phyloP scores from a whole-genome alignment of 768 basidiomycete species.

The Lenzites betulinus region DNA sequence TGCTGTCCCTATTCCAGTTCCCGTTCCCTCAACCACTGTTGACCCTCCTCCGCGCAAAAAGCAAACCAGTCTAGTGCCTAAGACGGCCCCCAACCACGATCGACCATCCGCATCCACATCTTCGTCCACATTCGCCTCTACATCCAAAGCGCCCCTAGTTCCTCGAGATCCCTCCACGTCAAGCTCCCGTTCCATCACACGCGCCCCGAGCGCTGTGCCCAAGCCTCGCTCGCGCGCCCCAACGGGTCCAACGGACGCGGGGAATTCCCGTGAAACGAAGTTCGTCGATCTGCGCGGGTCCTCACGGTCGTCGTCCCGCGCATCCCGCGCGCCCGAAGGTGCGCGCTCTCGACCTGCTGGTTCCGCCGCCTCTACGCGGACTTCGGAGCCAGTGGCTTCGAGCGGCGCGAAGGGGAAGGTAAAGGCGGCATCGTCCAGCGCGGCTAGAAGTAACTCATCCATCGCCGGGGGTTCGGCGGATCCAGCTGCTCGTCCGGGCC shows the following conservation, averaged over 20 bases:
- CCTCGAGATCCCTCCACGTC: background rate
- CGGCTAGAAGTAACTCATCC: too few species aligned
- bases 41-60: background rate
- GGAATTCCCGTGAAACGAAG: background rate
- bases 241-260: background rate
- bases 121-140: too few species aligned
- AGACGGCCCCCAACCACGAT: background rate
- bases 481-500: background rate
- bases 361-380: background rate
- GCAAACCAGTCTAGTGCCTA: background rate
- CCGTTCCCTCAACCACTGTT: background rate
- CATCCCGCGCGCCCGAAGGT: background rate
- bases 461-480: too few species aligned
- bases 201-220: background rate
- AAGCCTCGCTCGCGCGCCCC: background rate
- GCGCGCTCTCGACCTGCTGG: too few species aligned
- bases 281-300: slow-evolving; percentile 7
- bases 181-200: background rate
- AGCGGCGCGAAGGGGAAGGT: too few species aligned
- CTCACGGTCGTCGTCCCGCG: slow-evolving; percentile 11
- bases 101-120: too few species aligned
- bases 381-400: too few species aligned
- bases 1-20: background rate
- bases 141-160: too few species aligned
- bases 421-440: too few species aligned